These are phyloP conservation scores for Trichoderma virens DNA, from an alignment of 495 filamentous ascomycete genomes.

Conservation along the genomic window DNA sequence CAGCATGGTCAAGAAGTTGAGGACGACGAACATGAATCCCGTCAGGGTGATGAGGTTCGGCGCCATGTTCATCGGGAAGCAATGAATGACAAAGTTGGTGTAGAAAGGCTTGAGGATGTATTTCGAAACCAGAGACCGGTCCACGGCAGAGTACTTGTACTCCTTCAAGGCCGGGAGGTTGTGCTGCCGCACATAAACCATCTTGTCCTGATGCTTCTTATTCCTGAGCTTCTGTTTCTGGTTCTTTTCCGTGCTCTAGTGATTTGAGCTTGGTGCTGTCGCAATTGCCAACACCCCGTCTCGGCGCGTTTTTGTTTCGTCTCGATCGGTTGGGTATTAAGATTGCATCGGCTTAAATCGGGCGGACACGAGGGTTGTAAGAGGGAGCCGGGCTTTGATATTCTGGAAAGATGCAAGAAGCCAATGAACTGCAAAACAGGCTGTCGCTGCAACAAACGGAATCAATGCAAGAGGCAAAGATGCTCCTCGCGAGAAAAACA, in stretches of 20 bases:
- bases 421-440: background rate
- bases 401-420: no score
- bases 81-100: conserved; percentile 84
- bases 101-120: conserved; percentile 98
- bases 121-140: conserved; percentile 79
- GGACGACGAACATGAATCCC: conserved; percentile 84
- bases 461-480: no score
- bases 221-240: background rate
- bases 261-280: background rate
- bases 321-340: background rate
- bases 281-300: background rate
- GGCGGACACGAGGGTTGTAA: no score
- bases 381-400: no score
- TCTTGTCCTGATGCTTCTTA: conserved; percentile 20
- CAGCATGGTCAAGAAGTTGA: conserved; percentile 86
- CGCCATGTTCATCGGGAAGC: conserved; percentile 95
- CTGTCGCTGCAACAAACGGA: background rate
- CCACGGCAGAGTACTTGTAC: conserved; percentile 89
- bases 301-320: background rate
- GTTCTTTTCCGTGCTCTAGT: background rate
- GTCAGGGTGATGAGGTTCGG: conserved; percentile 76
- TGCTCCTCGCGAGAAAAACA: background rate
- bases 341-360: background rate
- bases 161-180: conserved; percentile 77
- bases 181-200: conserved; percentile 87